Percentiles rank a stretch among this genome's conserved stretches.
These are phyloP conservation scores for Irpex sp. DNA, from an alignment of 1,284 basidiomycete genomes.

Conservation along the genomic window DNA sequence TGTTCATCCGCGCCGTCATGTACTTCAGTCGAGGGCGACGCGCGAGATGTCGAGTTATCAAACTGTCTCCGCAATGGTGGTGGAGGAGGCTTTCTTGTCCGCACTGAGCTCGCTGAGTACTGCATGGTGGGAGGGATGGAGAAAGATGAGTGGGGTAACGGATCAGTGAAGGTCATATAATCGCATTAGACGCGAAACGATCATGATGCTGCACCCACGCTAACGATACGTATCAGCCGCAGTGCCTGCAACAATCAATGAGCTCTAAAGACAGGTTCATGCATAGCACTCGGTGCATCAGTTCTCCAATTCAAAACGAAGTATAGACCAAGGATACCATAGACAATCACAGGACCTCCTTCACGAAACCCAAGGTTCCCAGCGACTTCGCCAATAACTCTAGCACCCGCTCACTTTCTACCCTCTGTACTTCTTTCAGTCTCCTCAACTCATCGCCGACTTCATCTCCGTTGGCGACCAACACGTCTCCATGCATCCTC, in stretches of 20 bases:
- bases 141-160: neutral
- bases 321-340: neutral
- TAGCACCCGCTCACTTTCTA: conserved; percentile 69
- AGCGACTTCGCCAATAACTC: conserved; percentile 66
- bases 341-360: conserved; percentile 34
- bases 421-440: conserved; percentile 58
- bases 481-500: conserved; percentile 76
- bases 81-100: no score
- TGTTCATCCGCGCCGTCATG: neutral
- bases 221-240: neutral
- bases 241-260: neutral
- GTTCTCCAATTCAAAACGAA: neutral
- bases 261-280: neutral
- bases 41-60: no score
- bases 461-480: conserved; percentile 64
- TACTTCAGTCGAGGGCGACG: no score
- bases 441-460: conserved; percentile 49
- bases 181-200: neutral
- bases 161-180: neutral
- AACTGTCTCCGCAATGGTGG: neutral
- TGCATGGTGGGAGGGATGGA: neutral
- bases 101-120: neutral
- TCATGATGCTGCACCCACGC: neutral
- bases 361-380: conserved; percentile 67
- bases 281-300: neutral